A percentile compares a stretch with the other conserved stretches of the same genome.
phyloP scores from a whole-genome alignment of 768 basidiomycete species.

The Tricholoma hemisulphureum region DNA sequence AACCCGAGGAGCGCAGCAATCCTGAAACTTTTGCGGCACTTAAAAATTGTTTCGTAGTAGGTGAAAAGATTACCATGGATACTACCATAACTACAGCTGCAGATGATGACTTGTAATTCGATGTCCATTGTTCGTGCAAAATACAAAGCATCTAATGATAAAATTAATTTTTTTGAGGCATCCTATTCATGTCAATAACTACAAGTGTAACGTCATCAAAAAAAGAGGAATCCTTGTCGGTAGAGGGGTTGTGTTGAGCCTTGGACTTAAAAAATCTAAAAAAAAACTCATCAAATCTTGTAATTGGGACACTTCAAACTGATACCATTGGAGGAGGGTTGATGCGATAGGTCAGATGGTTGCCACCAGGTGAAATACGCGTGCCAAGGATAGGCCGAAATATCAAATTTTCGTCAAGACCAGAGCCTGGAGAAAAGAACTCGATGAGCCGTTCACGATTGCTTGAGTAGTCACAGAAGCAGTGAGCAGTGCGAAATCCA shows the following conservation, averaged over 20 bases:
- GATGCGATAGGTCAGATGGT: not conserved
- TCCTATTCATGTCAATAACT: not conserved
- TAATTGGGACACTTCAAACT: not conserved
- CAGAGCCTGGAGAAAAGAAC: no score
- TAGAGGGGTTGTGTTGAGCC: not conserved
- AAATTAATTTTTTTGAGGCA: not conserved
- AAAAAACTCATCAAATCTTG: not conserved
- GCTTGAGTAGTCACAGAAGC: not conserved
- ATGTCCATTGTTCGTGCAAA: not conserved
- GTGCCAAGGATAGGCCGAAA: no score
- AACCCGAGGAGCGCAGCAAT: not conserved
- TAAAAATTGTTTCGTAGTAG: not conserved
- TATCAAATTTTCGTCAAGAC: no score
- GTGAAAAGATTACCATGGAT: not conserved
- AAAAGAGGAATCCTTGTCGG: no score
- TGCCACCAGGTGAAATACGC: not conserved
- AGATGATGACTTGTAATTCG: not conserved
- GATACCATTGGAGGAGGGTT: not conserved
- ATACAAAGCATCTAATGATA: not conserved
- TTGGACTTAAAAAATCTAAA: not conserved
- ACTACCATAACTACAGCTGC: not conserved
- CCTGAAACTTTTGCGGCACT: not conserved
- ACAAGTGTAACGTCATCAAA: no score
- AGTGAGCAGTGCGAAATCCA: not conserved
- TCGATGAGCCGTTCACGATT: no score